Base-by-base conservation (phyloP, 2,329 filamentous ascomycete genomes). In the Nemania serpens region DNA sequence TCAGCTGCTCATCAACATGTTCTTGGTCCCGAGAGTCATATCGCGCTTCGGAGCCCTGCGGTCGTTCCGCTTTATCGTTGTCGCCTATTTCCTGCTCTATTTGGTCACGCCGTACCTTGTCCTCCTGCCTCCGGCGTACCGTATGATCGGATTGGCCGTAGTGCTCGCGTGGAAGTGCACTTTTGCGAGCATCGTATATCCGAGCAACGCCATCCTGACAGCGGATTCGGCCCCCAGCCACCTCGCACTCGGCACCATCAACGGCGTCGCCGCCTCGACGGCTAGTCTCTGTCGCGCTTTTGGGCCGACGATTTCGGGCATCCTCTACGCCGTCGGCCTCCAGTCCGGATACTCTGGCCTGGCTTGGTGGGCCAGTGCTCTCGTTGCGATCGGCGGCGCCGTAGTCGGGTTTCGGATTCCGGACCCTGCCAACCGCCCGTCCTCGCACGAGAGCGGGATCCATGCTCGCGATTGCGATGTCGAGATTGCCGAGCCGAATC, bases 131-230 rank as follows among this genome's bases (percentile, higher is more conserved):
- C 81, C 87, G 15, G 78, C 78, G 33, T 76, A 92, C 42, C 88
- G 90, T 62, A 90, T 91, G 78, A 78, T 87, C 1, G 91, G 90
- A 22, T 87, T 97, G 52, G 94, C 93, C 72, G 70, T 87, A 7
- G 81, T 94, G 22, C 83, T 98, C 11, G 84, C 96, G 66, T 92
- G 91, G 88, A 98, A 97, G 77, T 96, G 96, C 73, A 96, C 92
- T 0, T 93, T 95, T 69, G 88, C 94, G 69, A 93, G 92, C 47
- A 88, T 97, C 76, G 89, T 93, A 0, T 98, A 97, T 75, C 95
- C 95, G 11, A 91, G 90, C 70, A 93, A 93, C 67, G 89, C 90
- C 11, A 96, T 98, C 59, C 86, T 99, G 59, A 84, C 97, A 33
- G 91, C 92, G 61, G 96, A 98, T 75, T 89, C 92, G 15, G 91